These are phyloP conservation scores for Trypanosoma mega DNA, from an alignment of 208 protist genomes.

Conservation along the genomic window DNA sequence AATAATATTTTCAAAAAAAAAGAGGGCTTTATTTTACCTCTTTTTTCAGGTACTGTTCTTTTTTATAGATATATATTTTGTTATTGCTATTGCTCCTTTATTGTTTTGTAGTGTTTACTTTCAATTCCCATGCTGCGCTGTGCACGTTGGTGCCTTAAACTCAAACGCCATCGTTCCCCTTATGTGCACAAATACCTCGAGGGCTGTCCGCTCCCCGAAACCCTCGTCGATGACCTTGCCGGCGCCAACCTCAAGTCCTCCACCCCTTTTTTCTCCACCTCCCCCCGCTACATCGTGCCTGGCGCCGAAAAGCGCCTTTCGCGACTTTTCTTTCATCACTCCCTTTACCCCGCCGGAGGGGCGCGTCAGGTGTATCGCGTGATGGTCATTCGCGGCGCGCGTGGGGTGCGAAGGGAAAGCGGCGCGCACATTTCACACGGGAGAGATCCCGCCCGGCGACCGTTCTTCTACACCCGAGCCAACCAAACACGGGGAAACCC, in stretches of 20 bases:
- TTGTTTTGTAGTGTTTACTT: background rate
- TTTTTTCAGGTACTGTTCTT: background rate
- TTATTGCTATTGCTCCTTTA: constrained; percentile 10
- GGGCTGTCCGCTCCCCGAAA: constrained; percentile 51
- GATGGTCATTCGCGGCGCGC: constrained; percentile 61
- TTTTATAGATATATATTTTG: constrained; percentile 1
- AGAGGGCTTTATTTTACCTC: background rate
- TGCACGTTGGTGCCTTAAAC: constrained; percentile 19
- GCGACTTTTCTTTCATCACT: constrained; percentile 77
- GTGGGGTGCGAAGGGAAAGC: constrained; percentile 32
- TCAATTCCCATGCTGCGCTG: constrained; percentile 19
- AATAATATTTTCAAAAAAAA: constrained; percentile 8
- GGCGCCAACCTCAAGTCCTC: constrained; percentile 62
- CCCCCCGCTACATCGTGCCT: constrained; percentile 61
- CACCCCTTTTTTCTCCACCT: constrained; percentile 54
- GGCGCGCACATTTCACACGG: background rate
- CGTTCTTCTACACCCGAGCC: constrained; percentile 32
- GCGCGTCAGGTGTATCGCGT: constrained; percentile 65
- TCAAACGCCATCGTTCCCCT: constrained; percentile 21
- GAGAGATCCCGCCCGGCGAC: constrained; percentile 27
- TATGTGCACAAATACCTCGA: constrained; percentile 80
- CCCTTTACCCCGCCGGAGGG: constrained; percentile 70
- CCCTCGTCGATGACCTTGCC: constrained; percentile 73
- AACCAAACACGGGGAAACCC: background rate
- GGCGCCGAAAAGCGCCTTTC: constrained; percentile 63